These are phyloP conservation scores for Letharia lupina DNA, from an alignment of 495 filamentous ascomycete genomes.

Conservation along the genomic window DNA sequence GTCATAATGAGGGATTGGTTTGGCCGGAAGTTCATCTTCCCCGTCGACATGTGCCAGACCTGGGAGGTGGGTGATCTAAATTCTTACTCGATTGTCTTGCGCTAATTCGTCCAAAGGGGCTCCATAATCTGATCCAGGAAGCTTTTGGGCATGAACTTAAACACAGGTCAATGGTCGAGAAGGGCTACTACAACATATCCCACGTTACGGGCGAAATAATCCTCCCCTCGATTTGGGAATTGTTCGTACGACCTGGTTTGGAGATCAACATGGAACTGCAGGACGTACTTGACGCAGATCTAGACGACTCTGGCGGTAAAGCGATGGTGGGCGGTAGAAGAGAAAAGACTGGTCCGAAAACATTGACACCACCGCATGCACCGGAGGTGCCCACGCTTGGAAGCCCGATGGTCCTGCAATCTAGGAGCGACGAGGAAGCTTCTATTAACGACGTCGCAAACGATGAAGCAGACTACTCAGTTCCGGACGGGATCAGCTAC, in stretches of 20 bases:
- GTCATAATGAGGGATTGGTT: conserved; percentile 5
- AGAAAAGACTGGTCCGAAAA: not conserved
- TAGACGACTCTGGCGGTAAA: not conserved
- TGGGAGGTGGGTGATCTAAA: not conserved
- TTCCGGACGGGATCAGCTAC: not conserved
- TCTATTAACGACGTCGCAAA: not conserved
- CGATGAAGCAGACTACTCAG: not conserved
- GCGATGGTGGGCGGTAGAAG: not conserved
- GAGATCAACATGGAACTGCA: not conserved
- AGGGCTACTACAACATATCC: conserved; percentile 1
- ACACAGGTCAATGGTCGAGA: not conserved
- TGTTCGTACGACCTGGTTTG: conserved; percentile 3
- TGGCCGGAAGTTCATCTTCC: conserved; percentile 1
- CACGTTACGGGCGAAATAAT: not conserved
- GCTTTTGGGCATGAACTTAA: not conserved
- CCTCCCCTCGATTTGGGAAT: not conserved
- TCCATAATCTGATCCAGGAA: conserved; percentile 3
- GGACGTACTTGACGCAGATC: not conserved
- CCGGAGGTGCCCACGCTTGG: not conserved
- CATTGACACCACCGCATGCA: not conserved
- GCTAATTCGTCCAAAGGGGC: not conserved
- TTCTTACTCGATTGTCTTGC: not conserved
- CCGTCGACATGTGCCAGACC: conserved; percentile 2
- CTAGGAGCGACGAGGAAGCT: not conserved
- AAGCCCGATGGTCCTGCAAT: not conserved